Evolutionary conservation across 768 basidiomycete species (phyloP).

Genomic region (Collybiopsis confluens): DNA sequence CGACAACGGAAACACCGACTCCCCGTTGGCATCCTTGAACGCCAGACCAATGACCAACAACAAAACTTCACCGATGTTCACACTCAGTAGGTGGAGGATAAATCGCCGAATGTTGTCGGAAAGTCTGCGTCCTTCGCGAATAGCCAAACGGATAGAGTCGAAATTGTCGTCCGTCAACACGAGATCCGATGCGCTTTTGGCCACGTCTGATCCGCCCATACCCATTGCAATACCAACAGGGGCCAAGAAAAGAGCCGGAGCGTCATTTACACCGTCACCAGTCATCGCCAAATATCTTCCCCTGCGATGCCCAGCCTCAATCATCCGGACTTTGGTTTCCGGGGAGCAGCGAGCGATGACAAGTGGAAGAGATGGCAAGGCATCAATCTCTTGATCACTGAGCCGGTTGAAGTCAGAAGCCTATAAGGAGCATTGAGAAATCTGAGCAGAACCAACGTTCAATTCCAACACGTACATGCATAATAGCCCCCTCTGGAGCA

Average conservation of each 20-base stretch:
- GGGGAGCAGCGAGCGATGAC: conserved; percentile 97
- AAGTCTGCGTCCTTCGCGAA: conserved; percentile 98
- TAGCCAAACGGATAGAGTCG: conserved; percentile 91
- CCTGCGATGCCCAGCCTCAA: conserved; percentile 78
- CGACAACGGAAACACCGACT: conserved; percentile 82
- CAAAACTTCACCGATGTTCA: conserved; percentile 95
- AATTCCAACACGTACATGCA: no score
- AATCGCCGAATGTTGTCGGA: conserved; percentile 98
- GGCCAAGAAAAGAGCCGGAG: conserved; percentile 91
- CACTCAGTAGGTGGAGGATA: conserved; percentile 90
- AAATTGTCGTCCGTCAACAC: conserved; percentile 99
- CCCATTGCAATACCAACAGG: conserved; percentile 98
- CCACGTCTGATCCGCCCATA: conserved; percentile 94
- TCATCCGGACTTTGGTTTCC: conserved; percentile 92
- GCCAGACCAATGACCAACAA: conserved; percentile 91
- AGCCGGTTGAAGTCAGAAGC: no score
- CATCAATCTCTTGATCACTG: no score
- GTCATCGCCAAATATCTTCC: conserved; percentile 95
- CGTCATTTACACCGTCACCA: conserved; percentile 98
- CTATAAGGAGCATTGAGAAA: no score
- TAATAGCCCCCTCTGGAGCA: no score
- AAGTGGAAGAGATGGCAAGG: no score
- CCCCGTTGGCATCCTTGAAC: conserved; percentile 75
- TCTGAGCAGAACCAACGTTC: no score
- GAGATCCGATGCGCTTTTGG: conserved; percentile 98